Conservation (phyloP, 1,284 basidiomycete species). For the Sparassis latifolia region DNA sequence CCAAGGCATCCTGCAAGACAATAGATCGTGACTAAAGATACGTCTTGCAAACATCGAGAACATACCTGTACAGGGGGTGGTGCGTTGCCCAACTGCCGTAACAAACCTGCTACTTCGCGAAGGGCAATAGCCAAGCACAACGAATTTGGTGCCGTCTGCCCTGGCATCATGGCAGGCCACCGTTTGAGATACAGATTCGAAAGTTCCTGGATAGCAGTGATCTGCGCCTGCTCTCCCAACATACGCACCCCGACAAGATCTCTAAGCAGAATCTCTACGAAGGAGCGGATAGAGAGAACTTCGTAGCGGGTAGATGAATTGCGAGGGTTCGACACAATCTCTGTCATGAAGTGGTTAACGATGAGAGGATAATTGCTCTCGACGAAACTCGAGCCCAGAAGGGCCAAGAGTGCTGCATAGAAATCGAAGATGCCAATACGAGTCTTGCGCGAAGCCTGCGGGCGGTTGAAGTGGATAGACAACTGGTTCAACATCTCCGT, state of each 20-base stretch:
- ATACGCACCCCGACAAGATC: conserved; percentile 86
- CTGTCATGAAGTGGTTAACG: conserved; percentile 72
- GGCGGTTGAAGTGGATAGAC: conserved; percentile 76
- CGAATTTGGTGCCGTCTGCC: conserved; percentile 68
- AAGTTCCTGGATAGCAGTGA: conserved; percentile 84
- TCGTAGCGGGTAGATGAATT: conserved; percentile 66
- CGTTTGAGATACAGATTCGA: conserved; percentile 77
- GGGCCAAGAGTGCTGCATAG: conserved; percentile 74
- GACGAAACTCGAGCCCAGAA: conserved; percentile 74
- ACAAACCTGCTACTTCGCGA: conserved; percentile 77
- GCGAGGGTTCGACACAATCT: conserved; percentile 60
- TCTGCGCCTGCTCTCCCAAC: conserved; percentile 90
- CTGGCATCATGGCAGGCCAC: conserved; percentile 92
- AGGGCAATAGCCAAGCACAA: conserved; percentile 73
- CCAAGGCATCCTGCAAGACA: conserved; percentile 65
- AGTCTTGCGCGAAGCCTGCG: conserved; percentile 59
- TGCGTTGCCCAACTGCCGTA: conserved; percentile 89
- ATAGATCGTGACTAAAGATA: neutral
- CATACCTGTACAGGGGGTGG: conserved; percentile 79
- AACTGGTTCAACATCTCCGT: conserved; percentile 81
- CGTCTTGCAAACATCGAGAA: conserved; percentile 1
- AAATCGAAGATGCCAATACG: conserved; percentile 87
- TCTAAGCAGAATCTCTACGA: conserved; percentile 74
- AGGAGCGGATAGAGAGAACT: conserved; percentile 62
- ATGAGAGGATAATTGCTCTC: conserved; percentile 82